These are phyloP conservation scores for Eimeria tenella DNA, from an alignment of 169 alveolate genomes.

Conservation along the genomic window DNA sequence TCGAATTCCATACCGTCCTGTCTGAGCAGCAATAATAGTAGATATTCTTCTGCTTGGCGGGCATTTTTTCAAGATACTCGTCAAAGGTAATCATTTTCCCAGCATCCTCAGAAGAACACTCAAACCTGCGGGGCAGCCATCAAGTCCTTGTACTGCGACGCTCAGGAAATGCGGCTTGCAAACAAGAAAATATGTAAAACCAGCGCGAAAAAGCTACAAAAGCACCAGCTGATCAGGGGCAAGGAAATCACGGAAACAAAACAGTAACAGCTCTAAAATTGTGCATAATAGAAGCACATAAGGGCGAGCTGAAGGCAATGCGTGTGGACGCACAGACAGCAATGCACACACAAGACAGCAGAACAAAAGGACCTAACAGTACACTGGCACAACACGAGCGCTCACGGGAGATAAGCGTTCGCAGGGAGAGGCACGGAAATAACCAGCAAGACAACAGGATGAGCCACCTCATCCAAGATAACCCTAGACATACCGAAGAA, in stretches of 20 bases:
- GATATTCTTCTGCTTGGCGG: constrained; percentile 89
- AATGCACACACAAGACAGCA: neutral
- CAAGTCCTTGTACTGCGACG: too few species aligned
- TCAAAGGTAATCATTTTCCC: constrained; percentile 84
- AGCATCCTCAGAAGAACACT: constrained; percentile 61
- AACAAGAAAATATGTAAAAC: too few species aligned
- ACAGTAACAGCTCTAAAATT: too few species aligned
- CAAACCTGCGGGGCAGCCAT: constrained; percentile 20
- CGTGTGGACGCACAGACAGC: neutral
- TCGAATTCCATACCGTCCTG: constrained; percentile 60
- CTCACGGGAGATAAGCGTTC: too few species aligned
- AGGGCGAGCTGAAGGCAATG: neutral
- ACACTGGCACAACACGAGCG: too few species aligned
- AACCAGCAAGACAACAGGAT: neutral
- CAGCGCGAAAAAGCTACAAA: too few species aligned
- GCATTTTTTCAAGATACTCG: constrained; percentile 85
- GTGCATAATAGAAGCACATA: too few species aligned
- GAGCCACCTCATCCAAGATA: neutral
- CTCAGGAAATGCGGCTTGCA: too few species aligned
- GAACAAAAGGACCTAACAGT: neutral
- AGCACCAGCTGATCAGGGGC: too few species aligned
- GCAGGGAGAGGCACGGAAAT: too few species aligned
- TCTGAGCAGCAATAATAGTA: constrained; percentile 90
- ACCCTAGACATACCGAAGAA: constrained; percentile 68
- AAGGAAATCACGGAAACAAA: too few species aligned